These are phyloP conservation scores for Suhomyces wounanorum DNA, from an alignment of 1,139 yeast species.

Conservation along the genomic window DNA sequence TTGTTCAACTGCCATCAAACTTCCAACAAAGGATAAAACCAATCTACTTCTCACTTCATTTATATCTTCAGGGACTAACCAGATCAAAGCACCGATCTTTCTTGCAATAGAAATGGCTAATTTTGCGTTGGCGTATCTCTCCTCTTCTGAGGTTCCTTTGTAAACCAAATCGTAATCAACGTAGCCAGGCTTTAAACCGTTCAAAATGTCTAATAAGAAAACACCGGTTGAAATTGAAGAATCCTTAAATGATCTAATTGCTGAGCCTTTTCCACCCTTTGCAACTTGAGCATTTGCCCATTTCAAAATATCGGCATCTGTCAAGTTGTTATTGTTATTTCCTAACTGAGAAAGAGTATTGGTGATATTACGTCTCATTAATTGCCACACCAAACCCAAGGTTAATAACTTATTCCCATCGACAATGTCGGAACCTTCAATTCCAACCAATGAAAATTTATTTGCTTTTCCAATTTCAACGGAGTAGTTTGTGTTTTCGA, in stretches of 20 bases:
- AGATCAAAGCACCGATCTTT: conserved; percentile 94
- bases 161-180: conserved; percentile 92
- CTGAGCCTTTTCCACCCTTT: conserved; percentile 75
- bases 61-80: conserved; percentile 99
- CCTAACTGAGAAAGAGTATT: conserved; percentile 77
- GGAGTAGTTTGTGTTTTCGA: conserved; percentile 94
- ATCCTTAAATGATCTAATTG: conserved; percentile 85
- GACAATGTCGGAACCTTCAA: conserved; percentile 95
- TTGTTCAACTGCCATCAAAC: conserved; percentile 67
- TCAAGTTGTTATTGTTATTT: conserved; percentile 60
- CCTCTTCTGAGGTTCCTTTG: conserved; percentile 77
- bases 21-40: conserved; percentile 91
- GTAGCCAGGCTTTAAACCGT: conserved; percentile 95
- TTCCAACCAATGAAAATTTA: conserved; percentile 91
- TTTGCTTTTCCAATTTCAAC: conserved; percentile 94
- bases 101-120: conserved; percentile 98
- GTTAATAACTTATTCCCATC: conserved; percentile 91
- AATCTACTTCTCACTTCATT: conserved; percentile 93
- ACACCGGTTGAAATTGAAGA: conserved; percentile 72
- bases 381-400: conserved; percentile 97
- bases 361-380: conserved; percentile 94
- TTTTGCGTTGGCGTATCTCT: conserved; percentile 89
- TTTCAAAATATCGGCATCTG: conserved; percentile 82
- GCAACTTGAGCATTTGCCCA: conserved; percentile 91
- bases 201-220: conserved; percentile 83